Percentiles rank a stretch among this genome's conserved stretches.
Evolutionary conservation across 805 yeast species (phyloP).

Genomic region (Ascoidea asiatica): DNA sequence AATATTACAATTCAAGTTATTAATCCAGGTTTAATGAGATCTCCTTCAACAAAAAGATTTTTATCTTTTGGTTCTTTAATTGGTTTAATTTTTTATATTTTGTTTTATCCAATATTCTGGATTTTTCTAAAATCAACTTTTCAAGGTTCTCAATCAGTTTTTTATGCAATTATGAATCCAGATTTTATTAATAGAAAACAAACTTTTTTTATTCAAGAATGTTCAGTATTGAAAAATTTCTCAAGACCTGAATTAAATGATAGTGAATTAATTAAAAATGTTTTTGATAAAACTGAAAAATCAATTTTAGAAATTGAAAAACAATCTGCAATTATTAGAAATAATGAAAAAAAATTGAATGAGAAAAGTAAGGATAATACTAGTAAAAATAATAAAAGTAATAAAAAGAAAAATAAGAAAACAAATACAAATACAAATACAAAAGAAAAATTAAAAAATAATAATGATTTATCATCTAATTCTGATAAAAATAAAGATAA

Average conservation of each 20-base stretch:
- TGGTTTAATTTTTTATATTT: constrained; percentile 48
- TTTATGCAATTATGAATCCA: constrained; percentile 63
- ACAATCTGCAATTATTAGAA: constrained; percentile 55
- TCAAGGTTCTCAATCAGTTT: constrained; percentile 69
- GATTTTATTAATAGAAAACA: constrained; percentile 48
- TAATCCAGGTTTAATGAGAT: constrained; percentile 88
- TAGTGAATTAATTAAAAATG: constrained; percentile 39
- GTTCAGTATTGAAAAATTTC: constrained; percentile 31
- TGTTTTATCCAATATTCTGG: constrained; percentile 76
- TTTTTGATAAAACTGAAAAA: constrained; percentile 50
- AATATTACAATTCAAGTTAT: constrained; percentile 62
- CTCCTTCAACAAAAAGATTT: constrained; percentile 72
- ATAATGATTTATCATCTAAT: neutral
- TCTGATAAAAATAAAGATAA: neutral
- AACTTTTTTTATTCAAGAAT: constrained; percentile 64
- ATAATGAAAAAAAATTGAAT: constrained; percentile 19
- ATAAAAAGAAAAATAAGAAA: constrained; percentile 2
- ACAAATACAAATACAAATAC: neutral
- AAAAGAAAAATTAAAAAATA: neutral
- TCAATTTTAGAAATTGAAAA: constrained; percentile 52
- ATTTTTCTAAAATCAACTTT: constrained; percentile 59
- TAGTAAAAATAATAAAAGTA: constrained; percentile 5
- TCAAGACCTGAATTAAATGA: constrained; percentile 56
- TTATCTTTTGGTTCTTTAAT: constrained; percentile 61
- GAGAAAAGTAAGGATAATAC: constrained; percentile 4